Evolutionary conservation across 768 basidiomycete genomes (phyloP).

Genomic region (Termitomyces sp.): DNA sequence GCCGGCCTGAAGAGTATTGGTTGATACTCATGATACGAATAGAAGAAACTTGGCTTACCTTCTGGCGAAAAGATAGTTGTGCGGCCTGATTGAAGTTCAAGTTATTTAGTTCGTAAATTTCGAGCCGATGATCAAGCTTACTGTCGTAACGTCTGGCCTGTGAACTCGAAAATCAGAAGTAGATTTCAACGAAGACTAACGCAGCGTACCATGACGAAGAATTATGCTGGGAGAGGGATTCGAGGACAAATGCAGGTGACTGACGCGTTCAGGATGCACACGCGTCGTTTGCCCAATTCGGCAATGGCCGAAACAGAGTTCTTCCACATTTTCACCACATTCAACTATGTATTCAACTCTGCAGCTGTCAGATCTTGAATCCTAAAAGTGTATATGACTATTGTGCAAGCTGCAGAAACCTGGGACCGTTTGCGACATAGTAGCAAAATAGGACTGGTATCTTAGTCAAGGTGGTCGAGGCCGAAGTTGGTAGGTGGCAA

Average conservation of each 20-base stretch:
- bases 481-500: neutral
- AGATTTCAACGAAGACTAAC: neutral
- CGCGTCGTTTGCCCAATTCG: conserved; percentile 36
- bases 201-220: conserved; percentile 43
- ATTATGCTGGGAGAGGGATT: conserved; percentile 13
- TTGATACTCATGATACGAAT: conserved; percentile 8
- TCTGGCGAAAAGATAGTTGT: conserved; percentile 99
- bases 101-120: conserved; percentile 12
- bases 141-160: conserved; percentile 95
- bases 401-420: neutral
- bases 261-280: conserved; percentile 41
- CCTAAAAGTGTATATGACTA: neutral
- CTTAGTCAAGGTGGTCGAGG: conserved; percentile 1
- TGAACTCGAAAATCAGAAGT: neutral
- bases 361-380: too few species aligned
- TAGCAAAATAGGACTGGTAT: too few species aligned
- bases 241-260: conserved; percentile 16
- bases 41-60: conserved; percentile 42
- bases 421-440: neutral
- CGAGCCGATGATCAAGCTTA: conserved; percentile 35
- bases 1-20: conserved; percentile 59
- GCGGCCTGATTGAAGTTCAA: conserved; percentile 51
- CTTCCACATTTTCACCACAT: neutral
- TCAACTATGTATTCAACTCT: too few species aligned
- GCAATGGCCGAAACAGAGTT: conserved; percentile 24